phyloP scores from a whole-genome alignment of 1,139 yeast genomes.

The Meyerozyma athensensis region DNA sequence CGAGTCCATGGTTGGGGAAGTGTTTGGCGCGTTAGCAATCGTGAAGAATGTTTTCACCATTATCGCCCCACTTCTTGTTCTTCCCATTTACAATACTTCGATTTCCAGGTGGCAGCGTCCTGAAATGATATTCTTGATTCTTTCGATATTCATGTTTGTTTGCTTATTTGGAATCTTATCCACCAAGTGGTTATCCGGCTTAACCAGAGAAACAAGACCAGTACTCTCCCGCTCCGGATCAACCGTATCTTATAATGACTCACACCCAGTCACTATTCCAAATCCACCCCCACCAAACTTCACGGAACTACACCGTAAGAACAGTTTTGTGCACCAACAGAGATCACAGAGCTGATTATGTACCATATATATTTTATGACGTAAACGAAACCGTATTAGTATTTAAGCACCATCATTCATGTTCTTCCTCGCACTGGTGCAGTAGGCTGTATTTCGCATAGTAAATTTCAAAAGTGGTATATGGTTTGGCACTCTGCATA shows the following conservation, averaged over 20 bases:
- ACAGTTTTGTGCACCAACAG: slow-evolving; percentile 8
- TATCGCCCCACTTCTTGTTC: slow-evolving; percentile 33
- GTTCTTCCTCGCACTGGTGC: not conserved
- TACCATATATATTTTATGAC: not conserved
- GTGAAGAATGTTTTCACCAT: slow-evolving; percentile 36
- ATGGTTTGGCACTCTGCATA: not conserved
- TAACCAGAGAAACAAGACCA: slow-evolving; percentile 6
- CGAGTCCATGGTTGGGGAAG: slow-evolving; percentile 45
- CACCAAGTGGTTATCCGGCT: slow-evolving; percentile 5
- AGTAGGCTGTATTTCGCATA: not conserved
- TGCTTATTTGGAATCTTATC: not conserved
- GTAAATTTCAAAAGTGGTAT: not conserved
- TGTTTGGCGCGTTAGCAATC: slow-evolving; percentile 46
- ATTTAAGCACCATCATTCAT: too few relatives aligned
- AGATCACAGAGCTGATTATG: slow-evolving; percentile 1
- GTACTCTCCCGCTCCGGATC: slow-evolving; percentile 7
- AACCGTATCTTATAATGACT: slow-evolving; percentile 5
- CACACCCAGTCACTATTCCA: slow-evolving; percentile 3
- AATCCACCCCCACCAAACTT: slow-evolving; percentile 1
- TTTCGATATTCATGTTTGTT: slow-evolving; percentile 1
- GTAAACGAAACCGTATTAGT: too few relatives aligned
- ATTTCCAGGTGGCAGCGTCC: slow-evolving; percentile 9
- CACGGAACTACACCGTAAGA: slow-evolving; percentile 9
- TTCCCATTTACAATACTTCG: slow-evolving; percentile 31
- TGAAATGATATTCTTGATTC: slow-evolving; percentile 8